A percentile compares a stretch with the other conserved stretches of the same genome.
Evolutionary conservation across 2,329 filamentous ascomycete genomes (phyloP).

Genomic region (Emergomyces orientalis): DNA sequence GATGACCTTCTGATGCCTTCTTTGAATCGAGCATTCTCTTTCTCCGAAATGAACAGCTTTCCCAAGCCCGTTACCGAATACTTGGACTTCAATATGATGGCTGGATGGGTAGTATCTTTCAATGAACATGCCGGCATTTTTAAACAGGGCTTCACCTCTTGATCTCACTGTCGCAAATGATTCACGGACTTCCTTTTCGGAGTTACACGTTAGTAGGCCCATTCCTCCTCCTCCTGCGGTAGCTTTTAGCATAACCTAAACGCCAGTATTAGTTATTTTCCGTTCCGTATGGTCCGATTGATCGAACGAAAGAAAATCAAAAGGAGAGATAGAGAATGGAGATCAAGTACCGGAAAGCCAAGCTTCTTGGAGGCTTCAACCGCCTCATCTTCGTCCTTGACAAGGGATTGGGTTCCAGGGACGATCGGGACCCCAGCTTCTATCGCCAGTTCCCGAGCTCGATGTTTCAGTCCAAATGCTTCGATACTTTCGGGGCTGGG

Average conservation of each 20-base stretch:
- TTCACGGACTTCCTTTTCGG: conserved; percentile 57
- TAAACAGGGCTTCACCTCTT: conserved; percentile 69
- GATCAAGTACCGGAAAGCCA: conserved; percentile 38
- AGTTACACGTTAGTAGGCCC: conserved; percentile 67
- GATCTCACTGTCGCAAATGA: conserved; percentile 65
- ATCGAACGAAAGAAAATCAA: background rate
- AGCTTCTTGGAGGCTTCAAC: conserved; percentile 36
- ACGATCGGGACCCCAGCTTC: conserved; percentile 47
- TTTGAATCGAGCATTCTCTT: conserved; percentile 77
- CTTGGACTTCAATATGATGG: conserved; percentile 80
- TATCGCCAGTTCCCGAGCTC: conserved; percentile 45
- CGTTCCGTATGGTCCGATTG: background rate
- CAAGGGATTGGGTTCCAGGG: conserved; percentile 44
- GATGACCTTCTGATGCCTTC: conserved; percentile 81
- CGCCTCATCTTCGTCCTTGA: conserved; percentile 41
- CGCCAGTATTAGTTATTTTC: background rate
- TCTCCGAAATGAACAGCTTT: conserved; percentile 77
- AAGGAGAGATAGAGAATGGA: background rate
- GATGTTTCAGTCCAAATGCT: conserved; percentile 51
- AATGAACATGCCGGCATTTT: conserved; percentile 73
- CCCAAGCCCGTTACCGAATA: conserved; percentile 75
- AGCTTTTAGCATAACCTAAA: conserved; percentile 63
- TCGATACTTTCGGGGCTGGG: conserved; percentile 47
- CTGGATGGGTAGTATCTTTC: conserved; percentile 73
- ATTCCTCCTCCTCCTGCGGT: conserved; percentile 75